phyloP scores from a whole-genome alignment of 768 basidiomycete genomes.

The Asterophora parasitica region DNA sequence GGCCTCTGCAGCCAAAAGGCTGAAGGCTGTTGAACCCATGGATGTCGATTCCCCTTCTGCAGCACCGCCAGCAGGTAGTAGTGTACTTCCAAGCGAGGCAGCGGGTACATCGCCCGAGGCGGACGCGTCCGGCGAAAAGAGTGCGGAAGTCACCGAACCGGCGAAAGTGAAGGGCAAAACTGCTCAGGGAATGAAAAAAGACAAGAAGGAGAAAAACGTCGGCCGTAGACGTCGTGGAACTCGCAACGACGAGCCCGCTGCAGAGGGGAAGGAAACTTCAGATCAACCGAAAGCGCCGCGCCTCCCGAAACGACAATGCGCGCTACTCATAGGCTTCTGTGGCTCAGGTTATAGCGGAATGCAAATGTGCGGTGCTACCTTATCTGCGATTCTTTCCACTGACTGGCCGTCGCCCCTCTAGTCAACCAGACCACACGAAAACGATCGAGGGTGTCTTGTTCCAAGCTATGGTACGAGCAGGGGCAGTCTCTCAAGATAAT shows the following conservation, averaged over 20 bases:
- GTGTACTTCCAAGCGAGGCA: neutral
- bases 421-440: conserved; percentile 59
- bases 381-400: neutral
- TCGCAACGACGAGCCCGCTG: conserved; percentile 28
- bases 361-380: conserved; percentile 74
- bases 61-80: neutral
- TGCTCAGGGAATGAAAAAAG: conserved; percentile 15
- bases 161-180: neutral
- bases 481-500: conserved; percentile 94
- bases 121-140: neutral
- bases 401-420: conserved; percentile 23
- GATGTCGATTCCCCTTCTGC: neutral
- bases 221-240: conserved; percentile 42
- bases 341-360: conserved; percentile 91
- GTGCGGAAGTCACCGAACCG: neutral
- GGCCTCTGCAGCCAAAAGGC: conserved; percentile 10
- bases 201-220: conserved; percentile 31
- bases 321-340: conserved; percentile 84
- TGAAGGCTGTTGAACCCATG: conserved; percentile 6
- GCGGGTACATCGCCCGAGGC: neutral
- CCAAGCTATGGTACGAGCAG: conserved; percentile 80
- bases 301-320: conserved; percentile 80
- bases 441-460: conserved; percentile 94
- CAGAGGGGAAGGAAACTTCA: conserved; percentile 18
- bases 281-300: conserved; percentile 45